These are phyloP conservation scores for Tuber calosporum DNA, from an alignment of 495 filamentous ascomycete genomes.

Conservation along the genomic window DNA sequence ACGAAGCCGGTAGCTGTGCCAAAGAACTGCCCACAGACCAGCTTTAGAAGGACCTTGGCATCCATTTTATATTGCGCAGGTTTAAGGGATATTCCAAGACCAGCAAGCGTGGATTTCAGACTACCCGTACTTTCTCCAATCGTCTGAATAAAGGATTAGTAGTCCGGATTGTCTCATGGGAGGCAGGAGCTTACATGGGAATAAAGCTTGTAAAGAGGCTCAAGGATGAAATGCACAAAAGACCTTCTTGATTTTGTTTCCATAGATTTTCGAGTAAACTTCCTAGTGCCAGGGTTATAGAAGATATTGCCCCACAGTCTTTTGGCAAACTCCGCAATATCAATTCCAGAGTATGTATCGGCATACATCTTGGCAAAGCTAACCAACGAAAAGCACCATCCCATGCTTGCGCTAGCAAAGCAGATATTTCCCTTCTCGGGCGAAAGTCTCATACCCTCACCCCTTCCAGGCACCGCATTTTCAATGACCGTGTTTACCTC, in stretches of 20 bases:
- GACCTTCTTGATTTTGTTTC: constrained; percentile 75
- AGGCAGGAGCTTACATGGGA: constrained; percentile 54
- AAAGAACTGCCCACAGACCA: constrained; percentile 94
- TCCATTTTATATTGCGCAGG: constrained; percentile 85
- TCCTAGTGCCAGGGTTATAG: constrained; percentile 81
- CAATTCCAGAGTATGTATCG: constrained; percentile 72
- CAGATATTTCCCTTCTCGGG: constrained; percentile 96
- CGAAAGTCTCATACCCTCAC: constrained; percentile 72
- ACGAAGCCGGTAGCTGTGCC: constrained; percentile 84
- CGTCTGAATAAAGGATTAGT: constrained; percentile 46
- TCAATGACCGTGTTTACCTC: constrained; percentile 96
- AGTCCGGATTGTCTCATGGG: background rate
- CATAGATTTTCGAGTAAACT: constrained; percentile 77
- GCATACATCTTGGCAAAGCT: constrained; percentile 96
- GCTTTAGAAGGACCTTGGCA: constrained; percentile 76
- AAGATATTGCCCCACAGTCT: constrained; percentile 96
- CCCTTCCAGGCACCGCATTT: constrained; percentile 72
- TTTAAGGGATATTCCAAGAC: constrained; percentile 76
- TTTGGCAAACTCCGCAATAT: constrained; percentile 67
- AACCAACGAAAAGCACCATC: constrained; percentile 89
- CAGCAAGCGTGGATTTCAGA: constrained; percentile 69
- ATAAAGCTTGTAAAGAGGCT: constrained; percentile 96
- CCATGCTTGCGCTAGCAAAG: constrained; percentile 87
- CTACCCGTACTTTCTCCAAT: constrained; percentile 86
- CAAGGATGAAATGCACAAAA: constrained; percentile 90